Evolutionary conservation across 1,139 yeast genomes (phyloP).

Genomic region (Suhomyces bolitotheri): DNA sequence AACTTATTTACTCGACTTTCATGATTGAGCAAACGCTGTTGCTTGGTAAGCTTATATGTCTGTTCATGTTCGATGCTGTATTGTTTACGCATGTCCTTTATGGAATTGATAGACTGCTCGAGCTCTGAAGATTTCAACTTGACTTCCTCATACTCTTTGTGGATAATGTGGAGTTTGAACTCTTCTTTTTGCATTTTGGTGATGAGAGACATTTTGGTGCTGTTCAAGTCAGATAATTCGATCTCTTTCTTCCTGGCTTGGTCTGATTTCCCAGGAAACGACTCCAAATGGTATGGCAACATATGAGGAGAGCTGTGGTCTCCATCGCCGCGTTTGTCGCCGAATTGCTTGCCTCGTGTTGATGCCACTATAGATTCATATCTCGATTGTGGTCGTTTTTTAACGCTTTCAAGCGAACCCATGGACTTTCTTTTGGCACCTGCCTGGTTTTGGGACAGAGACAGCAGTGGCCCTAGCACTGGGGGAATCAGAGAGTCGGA

Average conservation of each 20-base stretch:
- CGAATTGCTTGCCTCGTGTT: too few relatives aligned
- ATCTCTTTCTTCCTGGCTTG: slow-evolving; percentile 5
- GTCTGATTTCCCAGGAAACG: background rate
- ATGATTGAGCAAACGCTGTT: slow-evolving; percentile 14
- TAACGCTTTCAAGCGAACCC: background rate
- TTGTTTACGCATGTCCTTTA: slow-evolving; percentile 17
- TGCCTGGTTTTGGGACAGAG: slow-evolving; percentile 1
- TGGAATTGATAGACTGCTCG: slow-evolving; percentile 17
- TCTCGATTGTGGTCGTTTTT: background rate
- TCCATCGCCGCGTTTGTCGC: too few relatives aligned
- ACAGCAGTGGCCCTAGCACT: slow-evolving; percentile 1
- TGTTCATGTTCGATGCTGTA: slow-evolving; percentile 35
- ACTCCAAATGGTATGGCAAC: too few relatives aligned
- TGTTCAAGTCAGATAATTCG: slow-evolving; percentile 14
- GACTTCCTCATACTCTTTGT: slow-evolving; percentile 14
- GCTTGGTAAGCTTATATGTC: slow-evolving; percentile 13
- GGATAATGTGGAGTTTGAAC: slow-evolving; percentile 15
- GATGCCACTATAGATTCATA: too few relatives aligned
- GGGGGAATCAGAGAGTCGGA: background rate
- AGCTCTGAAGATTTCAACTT: slow-evolving; percentile 15
- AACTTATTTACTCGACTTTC: slow-evolving; percentile 29
- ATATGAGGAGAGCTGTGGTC: too few relatives aligned
- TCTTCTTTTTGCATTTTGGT: slow-evolving; percentile 20
- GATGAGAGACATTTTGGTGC: slow-evolving; percentile 16
- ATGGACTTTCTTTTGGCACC: slow-evolving; percentile 1